Base-by-base conservation (phyloP, 768 basidiomycete species). In the Calocybe cyanea region DNA sequence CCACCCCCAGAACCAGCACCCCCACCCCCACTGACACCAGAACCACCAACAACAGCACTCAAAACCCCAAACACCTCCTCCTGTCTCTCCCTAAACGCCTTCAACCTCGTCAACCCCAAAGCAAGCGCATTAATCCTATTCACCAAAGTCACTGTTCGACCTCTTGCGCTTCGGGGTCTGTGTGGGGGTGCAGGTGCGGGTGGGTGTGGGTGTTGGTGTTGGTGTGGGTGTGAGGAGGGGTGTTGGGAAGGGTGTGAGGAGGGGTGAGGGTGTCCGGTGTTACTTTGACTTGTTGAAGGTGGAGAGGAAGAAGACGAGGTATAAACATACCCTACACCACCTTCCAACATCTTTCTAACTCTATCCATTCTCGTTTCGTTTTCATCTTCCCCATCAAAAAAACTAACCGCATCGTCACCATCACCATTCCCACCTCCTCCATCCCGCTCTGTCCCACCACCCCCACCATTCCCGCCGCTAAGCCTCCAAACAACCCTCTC, bases 81-180 rank as follows among this genome's bases (percentile, higher is more conserved):
- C 63, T 89, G 85, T 38, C 87, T 61, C 53, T 87, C 84, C 52
- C 71, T 77, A 58, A 93, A 93, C 39, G 85, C 78, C 47, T 70
- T 73, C 44, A 93, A 63, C 57, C 69, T 72, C 38, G 83, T 87
- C 76, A 92, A 78, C 0, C 70, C 74, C 51, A 93, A 56, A 50
- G 84, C 83, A 10, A 92, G 71, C 17, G 73, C 76, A 61, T 90
- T 92, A 41, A 92, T 77, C 46, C 85, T 63, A 60, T 92, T 92
- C 20, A 84, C 76, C 59, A 93, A 85, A 35, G 78, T 69, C 45
- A 88, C 78, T 7, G 83, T 80, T 9, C 76, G 65, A 2, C 85
- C 87, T 48, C 84, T 76, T 0, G 78, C 65, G 48, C 34, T 14
- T 14, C 34, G 34, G 17, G 7, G 34, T 18, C 34, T 35, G 17